phyloP scores from a whole-genome alignment of 257 asterid genomes.

The Hygrophila difformis region DNA sequence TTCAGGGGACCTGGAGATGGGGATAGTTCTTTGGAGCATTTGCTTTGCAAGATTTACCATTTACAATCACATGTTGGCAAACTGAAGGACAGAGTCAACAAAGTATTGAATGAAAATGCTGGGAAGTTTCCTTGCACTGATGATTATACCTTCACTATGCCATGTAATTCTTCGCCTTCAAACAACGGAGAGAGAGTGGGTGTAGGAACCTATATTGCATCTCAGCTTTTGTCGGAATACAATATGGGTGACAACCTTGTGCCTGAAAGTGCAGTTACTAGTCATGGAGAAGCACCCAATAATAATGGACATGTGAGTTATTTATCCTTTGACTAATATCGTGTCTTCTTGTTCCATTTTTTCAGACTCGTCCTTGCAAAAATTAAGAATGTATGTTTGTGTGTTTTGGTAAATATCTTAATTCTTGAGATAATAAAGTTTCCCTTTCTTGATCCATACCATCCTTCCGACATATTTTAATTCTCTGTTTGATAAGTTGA shows the following conservation, averaged over 20 bases:
- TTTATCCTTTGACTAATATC: background rate
- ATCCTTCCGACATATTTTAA: too few relatives aligned
- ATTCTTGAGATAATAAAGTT: too few relatives aligned
- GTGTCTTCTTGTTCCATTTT: background rate
- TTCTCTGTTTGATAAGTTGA: too few relatives aligned
- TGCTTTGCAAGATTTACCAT: constrained; percentile 39
- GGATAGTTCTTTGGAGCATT: constrained; percentile 27
- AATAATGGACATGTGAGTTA: constrained; percentile 25
- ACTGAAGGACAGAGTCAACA: constrained; percentile 36
- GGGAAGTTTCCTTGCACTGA: constrained; percentile 25
- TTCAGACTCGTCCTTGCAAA: background rate
- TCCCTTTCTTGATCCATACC: too few relatives aligned
- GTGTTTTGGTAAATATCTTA: too few relatives aligned
- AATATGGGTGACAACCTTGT: constrained; percentile 21
- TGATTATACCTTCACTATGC: constrained; percentile 20
- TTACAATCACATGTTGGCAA: constrained; percentile 34
- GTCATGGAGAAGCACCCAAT: constrained; percentile 23
- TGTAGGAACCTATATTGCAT: constrained; percentile 33
- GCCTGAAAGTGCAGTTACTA: constrained; percentile 36
- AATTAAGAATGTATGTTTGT: too few relatives aligned
- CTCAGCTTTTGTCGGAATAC: constrained; percentile 41
- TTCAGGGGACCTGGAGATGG: constrained; percentile 26
- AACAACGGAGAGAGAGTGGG: constrained; percentile 33
- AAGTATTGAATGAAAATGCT: constrained; percentile 39
- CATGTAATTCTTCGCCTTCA: constrained; percentile 28